Evolutionary conservation across 2,329 filamentous ascomycete species (phyloP).

Genomic region (Pseudogymnoascus sp.): DNA sequence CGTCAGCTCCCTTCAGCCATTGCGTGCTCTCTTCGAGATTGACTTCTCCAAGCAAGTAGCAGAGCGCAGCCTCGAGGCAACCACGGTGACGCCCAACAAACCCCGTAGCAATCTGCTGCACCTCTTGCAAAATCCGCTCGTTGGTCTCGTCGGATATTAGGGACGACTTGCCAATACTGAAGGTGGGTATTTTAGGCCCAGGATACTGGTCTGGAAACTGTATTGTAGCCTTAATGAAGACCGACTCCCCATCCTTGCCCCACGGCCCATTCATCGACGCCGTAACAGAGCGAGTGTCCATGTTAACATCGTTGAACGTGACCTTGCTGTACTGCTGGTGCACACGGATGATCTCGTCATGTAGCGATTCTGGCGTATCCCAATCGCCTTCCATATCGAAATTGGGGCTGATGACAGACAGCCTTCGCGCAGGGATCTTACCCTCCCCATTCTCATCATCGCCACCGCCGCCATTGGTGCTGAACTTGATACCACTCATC

Average conservation of each 20-base stretch:
- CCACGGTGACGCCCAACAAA: slow-evolving; percentile 51
- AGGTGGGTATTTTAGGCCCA: slow-evolving; percentile 47
- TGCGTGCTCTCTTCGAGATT: slow-evolving; percentile 52
- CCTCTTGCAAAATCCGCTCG: slow-evolving; percentile 43
- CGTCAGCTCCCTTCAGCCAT: slow-evolving; percentile 53
- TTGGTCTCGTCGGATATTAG: slow-evolving; percentile 51
- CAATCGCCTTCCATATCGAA: slow-evolving; percentile 37
- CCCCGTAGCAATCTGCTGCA: slow-evolving; percentile 46
- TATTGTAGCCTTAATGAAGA: slow-evolving; percentile 55
- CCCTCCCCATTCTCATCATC: slow-evolving; percentile 15
- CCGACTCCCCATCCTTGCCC: slow-evolving; percentile 47
- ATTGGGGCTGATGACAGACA: slow-evolving; percentile 25
- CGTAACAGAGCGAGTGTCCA: slow-evolving; percentile 49
- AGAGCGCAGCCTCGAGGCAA: slow-evolving; percentile 53
- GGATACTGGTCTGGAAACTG: slow-evolving; percentile 53
- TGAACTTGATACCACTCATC: slow-evolving; percentile 62
- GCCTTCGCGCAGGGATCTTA: slow-evolving; percentile 21
- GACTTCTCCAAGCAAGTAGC: slow-evolving; percentile 55
- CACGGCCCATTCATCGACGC: slow-evolving; percentile 59
- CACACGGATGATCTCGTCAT: slow-evolving; percentile 57
- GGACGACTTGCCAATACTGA: slow-evolving; percentile 52
- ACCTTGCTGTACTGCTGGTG: slow-evolving; percentile 55
- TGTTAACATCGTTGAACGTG: slow-evolving; percentile 55
- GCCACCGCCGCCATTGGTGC: slow-evolving; percentile 22
- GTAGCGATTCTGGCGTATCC: slow-evolving; percentile 50